phyloP scores from a whole-genome alignment of 352 stramenopile species.

The Elongisporangium anandrum region DNA sequence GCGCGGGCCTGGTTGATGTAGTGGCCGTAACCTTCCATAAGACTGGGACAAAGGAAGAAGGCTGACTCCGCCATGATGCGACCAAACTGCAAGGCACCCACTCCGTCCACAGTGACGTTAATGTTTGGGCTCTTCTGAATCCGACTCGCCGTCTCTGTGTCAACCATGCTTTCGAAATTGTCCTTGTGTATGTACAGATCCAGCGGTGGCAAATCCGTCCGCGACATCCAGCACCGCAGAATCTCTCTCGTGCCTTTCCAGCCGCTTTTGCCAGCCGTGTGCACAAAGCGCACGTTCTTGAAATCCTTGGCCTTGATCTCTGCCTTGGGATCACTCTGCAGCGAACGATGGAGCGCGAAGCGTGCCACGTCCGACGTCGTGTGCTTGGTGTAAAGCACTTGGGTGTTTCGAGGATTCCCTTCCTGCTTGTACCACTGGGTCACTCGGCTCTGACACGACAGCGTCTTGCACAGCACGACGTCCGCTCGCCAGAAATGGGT shows the following conservation, averaged over 20 bases:
- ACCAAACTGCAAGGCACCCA: conserved; percentile 22
- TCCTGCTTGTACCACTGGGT: conserved; percentile 45
- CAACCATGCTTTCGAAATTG: conserved; percentile 16
- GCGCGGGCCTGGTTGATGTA: conserved; percentile 54
- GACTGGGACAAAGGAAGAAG: conserved; percentile 45
- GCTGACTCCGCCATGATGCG: conserved; percentile 29
- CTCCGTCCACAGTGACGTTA: conserved; percentile 16
- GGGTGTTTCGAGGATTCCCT: conserved; percentile 34
- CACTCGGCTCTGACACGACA: conserved; percentile 35
- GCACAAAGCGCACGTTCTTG: conserved; percentile 23
- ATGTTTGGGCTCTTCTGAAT: conserved; percentile 18
- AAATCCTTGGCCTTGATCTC: conserved; percentile 18
- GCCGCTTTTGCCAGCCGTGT: conserved; percentile 29
- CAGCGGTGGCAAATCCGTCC: conserved; percentile 26
- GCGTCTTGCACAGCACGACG: conserved; percentile 52
- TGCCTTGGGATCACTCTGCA: conserved; percentile 1
- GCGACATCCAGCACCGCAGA: conserved; percentile 35
- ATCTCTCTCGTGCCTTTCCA: conserved; percentile 26
- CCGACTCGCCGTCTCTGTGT: conserved; percentile 7
- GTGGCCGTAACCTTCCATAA: conserved; percentile 48
- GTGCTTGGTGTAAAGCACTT: conserved; percentile 38
- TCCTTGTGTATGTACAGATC: conserved; percentile 34
- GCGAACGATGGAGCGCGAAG: conserved; percentile 10
- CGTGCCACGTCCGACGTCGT: conserved; percentile 27
- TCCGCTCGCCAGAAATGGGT: conserved; percentile 39